These are phyloP conservation scores for Venturia nashicola DNA, from an alignment of 2,329 filamentous ascomycete genomes.

Conservation along the genomic window DNA sequence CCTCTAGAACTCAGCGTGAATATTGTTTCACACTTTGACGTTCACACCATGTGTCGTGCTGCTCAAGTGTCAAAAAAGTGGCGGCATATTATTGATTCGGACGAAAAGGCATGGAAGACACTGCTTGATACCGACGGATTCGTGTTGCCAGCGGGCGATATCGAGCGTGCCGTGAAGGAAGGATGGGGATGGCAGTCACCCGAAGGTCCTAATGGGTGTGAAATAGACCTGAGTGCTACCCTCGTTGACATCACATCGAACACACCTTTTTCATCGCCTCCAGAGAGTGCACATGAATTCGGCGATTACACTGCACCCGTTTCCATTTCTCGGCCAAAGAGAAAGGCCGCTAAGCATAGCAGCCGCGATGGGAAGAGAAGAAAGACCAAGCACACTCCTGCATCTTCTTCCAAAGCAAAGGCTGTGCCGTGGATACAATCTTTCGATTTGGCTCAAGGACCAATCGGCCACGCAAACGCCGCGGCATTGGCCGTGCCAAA, in stretches of 20 bases:
- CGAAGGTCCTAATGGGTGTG: conserved; percentile 58
- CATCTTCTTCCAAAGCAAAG: conserved; percentile 26
- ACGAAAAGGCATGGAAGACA: conserved; percentile 93
- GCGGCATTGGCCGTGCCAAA: conserved; percentile 75
- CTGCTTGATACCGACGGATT: conserved; percentile 79
- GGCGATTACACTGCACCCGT: not conserved
- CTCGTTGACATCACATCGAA: conserved; percentile 27
- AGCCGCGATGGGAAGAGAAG: conserved; percentile 22
- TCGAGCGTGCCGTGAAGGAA: conserved; percentile 74
- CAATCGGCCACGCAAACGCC: conserved; percentile 73
- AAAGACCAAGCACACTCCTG: conserved; percentile 41
- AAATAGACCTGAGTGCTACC: conserved; percentile 58
- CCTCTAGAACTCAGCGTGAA: conserved; percentile 81
- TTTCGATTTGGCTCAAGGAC: conserved; percentile 56
- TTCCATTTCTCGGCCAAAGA: conserved; percentile 21
- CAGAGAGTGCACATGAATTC: conserved; percentile 2
- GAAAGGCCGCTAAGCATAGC: conserved; percentile 19
- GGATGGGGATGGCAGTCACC: conserved; percentile 98
- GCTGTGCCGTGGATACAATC: conserved; percentile 35
- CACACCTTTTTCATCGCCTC: conserved; percentile 16
- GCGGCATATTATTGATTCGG: conserved; percentile 80
- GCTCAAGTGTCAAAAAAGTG: conserved; percentile 91
- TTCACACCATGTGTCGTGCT: conserved; percentile 74
- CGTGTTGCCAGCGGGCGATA: conserved; percentile 63
- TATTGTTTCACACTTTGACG: conserved; percentile 75